A percentile compares a stretch with the other conserved stretches of the same genome.
Conservation (phyloP, 805 yeast genomes). For the Lipomyces yamanashiensis region DNA sequence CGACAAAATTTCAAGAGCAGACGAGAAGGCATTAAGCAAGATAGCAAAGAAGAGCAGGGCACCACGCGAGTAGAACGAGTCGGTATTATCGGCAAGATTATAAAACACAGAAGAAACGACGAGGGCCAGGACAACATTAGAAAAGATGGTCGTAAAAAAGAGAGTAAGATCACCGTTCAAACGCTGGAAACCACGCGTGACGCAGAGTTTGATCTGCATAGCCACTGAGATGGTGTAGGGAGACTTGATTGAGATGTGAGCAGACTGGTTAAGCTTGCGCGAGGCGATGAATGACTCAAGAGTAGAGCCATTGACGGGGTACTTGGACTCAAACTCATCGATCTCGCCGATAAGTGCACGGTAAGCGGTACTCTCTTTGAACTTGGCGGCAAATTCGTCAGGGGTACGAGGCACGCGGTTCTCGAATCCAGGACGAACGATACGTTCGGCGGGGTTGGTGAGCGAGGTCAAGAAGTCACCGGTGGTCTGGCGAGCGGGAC, state of each 20-base stretch:
- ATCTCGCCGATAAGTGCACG: conserved; percentile 50
- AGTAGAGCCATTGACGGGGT: conserved; percentile 39
- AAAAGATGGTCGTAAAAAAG: conserved; percentile 52
- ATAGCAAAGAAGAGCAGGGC: conserved; percentile 58
- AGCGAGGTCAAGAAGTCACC: conserved; percentile 41
- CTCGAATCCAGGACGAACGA: conserved; percentile 51
- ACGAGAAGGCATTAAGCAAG: conserved; percentile 52
- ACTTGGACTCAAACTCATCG: conserved; percentile 44
- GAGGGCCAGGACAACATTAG: conserved; percentile 61
- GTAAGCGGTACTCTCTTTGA: conserved; percentile 55
- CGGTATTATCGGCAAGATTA: conserved; percentile 55
- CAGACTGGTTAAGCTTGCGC: conserved; percentile 49
- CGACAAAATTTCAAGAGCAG: conserved; percentile 52
- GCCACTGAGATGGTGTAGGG: conserved; percentile 52
- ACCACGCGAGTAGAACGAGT: conserved; percentile 65
- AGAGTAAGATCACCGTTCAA: conserved; percentile 62
- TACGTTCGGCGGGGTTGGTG: conserved; percentile 59
- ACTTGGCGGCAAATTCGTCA: conserved; percentile 48
- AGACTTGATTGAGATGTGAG: conserved; percentile 48
- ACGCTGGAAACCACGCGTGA: conserved; percentile 49
- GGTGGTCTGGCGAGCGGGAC: conserved; percentile 63
- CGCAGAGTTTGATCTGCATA: conserved; percentile 52
- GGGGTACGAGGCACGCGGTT: conserved; percentile 56
- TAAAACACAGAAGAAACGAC: conserved; percentile 67
- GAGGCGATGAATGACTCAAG: conserved; percentile 41